phyloP scores from a whole-genome alignment of 2,329 filamentous ascomycete genomes.

The Dactylellina haptotyla region DNA sequence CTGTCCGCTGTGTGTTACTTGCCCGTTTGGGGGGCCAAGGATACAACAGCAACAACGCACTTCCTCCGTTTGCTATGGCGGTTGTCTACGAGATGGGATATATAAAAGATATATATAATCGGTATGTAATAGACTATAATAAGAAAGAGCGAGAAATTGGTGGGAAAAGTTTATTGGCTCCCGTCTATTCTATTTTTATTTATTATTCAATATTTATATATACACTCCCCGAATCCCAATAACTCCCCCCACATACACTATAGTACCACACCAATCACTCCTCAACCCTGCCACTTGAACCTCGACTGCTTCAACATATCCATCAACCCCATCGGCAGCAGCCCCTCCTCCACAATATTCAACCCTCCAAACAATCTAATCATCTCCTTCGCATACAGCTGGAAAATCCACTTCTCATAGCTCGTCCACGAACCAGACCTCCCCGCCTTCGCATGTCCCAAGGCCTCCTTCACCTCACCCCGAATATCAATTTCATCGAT shows the following conservation, averaged over 20 bases:
- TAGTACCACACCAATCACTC: not conserved
- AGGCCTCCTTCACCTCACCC: slow-evolving; percentile 49
- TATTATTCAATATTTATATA: too few relatives aligned
- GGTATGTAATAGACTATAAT: too few relatives aligned
- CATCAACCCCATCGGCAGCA: slow-evolving; percentile 66
- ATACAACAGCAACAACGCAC: not conserved
- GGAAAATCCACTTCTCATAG: slow-evolving; percentile 66
- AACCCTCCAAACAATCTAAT: slow-evolving; percentile 64
- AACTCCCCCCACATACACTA: too few relatives aligned
- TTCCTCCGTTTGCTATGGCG: not conserved
- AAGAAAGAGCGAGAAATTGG: too few relatives aligned
- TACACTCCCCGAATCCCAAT: too few relatives aligned
- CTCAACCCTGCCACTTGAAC: slow-evolving; percentile 63
- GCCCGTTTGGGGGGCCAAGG: not conserved
- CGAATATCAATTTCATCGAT: slow-evolving; percentile 56
- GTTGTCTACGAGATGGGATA: too few relatives aligned
- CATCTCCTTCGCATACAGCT: slow-evolving; percentile 64
- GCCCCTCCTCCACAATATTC: slow-evolving; percentile 63
- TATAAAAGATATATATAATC: too few relatives aligned
- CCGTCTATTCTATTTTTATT: too few relatives aligned
- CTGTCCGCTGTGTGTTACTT: slow-evolving; percentile 8
- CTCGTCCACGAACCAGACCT: slow-evolving; percentile 59
- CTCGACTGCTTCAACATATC: slow-evolving; percentile 63
- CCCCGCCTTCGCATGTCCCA: slow-evolving; percentile 13
- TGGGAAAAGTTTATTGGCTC: too few relatives aligned